phyloP scores from a whole-genome alignment of 257 asterid species.

The Fraxinus anomala region DNA sequence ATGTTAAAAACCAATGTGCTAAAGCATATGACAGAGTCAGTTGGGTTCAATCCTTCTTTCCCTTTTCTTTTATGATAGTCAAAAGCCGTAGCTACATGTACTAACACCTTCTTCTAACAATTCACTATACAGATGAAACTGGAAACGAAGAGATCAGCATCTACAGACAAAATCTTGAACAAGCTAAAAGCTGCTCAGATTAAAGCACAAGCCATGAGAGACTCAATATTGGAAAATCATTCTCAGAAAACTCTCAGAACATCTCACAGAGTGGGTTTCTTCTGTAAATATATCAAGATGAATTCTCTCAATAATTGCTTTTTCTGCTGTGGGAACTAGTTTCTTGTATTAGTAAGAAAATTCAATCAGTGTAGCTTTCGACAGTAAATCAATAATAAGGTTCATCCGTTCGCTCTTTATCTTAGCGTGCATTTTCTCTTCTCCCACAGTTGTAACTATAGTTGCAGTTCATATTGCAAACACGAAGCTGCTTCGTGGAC shows the following conservation, averaged over 20 bases:
- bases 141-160: constrained; percentile 65
- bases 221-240: constrained; percentile 35
- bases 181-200: constrained; percentile 56
- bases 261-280: constrained; percentile 26
- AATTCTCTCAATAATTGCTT: constrained; percentile 42
- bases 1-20: no score
- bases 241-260: constrained; percentile 27
- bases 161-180: constrained; percentile 65
- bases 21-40: no score
- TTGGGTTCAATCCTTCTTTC: neutral
- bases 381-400: neutral
- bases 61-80: neutral
- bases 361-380: neutral
- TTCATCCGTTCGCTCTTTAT: neutral
- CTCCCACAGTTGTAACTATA: neutral
- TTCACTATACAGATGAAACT: constrained; percentile 60
- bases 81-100: neutral
- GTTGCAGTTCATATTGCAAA: neutral
- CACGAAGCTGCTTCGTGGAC: neutral
- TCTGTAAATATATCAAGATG: constrained; percentile 35
- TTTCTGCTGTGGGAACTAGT: constrained; percentile 32
- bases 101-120: neutral
- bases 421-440: neutral
- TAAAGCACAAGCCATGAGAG: constrained; percentile 69
- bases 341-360: neutral